Evolutionary conservation across 208 protist genomes (phyloP), one percentile per base, ranked within the genome.

Genomic region (Leishmania aethiopica): DNA sequence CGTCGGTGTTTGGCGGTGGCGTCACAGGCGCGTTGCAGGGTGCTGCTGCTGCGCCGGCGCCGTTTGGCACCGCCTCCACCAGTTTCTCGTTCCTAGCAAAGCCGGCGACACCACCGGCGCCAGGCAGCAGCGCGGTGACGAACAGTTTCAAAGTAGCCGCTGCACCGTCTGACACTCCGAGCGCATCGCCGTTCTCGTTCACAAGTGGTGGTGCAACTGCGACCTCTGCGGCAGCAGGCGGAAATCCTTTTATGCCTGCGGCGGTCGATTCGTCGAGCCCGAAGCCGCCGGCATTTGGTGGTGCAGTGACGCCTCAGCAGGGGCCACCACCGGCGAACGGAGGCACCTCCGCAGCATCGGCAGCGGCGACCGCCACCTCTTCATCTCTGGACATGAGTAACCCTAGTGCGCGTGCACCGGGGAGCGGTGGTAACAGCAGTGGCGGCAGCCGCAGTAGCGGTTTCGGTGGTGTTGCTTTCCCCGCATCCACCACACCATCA

Each of bases 161-260:
- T 4, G 69, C 69, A n/a, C 1, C 15, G 42, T 51, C 69, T n/a
- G 42, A 22, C 42, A 17, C 69, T 0, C 8, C 69, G 42, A 35
- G 45, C 17, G 13, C 15, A 60, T 53, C 72, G 7, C 45, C 72
- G 40, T 76, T 76, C 17, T 76, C 72, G n/a, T 42, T 76, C 49
- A 60, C 15, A 11, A 60, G 49, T 8, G 49, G 49, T 3, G 49
- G 72, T n/a, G 47, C 49, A 7, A 53, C 72, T 1, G 5, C 72
- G 15, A 13, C 49, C 4, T 60, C 72, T 60, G 32, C 10, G 51
- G 32, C 49, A 76, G 32, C 72, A 7, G 47, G 15, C 28, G 72
- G 45, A 42, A 76, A 76, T 42, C 72, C 72, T 15, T 76, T 76
- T 13, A 60, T 76, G 72, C 2, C 72, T 32, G 22, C 72, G 5